Base-by-base conservation (phyloP, 805 yeast genomes). In the Monosporozyma servazzii region DNA sequence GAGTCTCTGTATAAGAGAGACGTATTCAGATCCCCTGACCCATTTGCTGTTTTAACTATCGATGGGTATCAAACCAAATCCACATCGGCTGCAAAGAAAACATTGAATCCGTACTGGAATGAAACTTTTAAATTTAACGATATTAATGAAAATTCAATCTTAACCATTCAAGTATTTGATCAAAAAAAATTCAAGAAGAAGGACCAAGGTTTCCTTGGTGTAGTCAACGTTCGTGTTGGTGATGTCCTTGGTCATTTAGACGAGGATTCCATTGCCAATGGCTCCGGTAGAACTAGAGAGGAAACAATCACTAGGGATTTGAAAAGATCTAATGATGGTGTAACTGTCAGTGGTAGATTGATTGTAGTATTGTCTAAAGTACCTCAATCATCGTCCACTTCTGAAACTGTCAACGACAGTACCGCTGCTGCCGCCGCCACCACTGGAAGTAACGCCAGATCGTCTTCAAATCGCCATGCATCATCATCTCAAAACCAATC, bases 151-250 rank as follows among this genome's bases (percentile, higher is more conserved):
- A 85, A 85, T 63, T 85, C 95, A 8, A 86, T 90, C 44, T 74
- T 93, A 48, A 95, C 91, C 13, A 81, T 93, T 55, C 98, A 93
- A 68, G 93, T 93, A 7, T 93, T 93, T 70, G 98, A 93, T 68
- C 98, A 91, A 68, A 90, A 89, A 68, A 93, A 93, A 70, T 93
- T 93, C 74, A 93, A 93, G 69, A 89, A 88, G 81, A 90, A 89
- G 77, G 99, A 93, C 67, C 99, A 93, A 70, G 99, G 99, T 5
- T 93, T 93, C 61, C 74, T 93, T 49, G 99, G 99, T 52, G 98
- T 93, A 18, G 93, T 93, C 54, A 93, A 93, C 67, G 79, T 93
- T 49, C 77, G 95, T 57, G 79, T 93, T 30, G 91, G 91, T 43
- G 98, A 93, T 67, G 88, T 87, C 29, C 45, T 68, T 47, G 67